These are phyloP conservation scores for Rosa multiflora DNA, from an alignment of 306 rosid species.

Conservation along the genomic window DNA sequence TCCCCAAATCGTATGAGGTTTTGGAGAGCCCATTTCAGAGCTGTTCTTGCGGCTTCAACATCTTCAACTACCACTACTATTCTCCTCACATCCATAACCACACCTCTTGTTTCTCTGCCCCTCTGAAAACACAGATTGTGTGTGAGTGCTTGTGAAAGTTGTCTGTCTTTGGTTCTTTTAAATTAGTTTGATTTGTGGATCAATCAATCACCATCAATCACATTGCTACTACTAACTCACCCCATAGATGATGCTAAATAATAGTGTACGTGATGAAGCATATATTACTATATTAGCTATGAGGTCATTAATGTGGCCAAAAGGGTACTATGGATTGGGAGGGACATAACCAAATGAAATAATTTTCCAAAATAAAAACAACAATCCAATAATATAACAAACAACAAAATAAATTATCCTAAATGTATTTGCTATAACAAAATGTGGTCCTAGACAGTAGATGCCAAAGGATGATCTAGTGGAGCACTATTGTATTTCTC, in stretches of 20 bases:
- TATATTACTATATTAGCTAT: not conserved
- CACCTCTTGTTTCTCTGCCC: not conserved
- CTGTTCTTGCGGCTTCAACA: constrained; percentile 77
- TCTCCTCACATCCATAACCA: constrained; percentile 70
- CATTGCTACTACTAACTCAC: not conserved
- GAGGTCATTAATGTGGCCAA: not conserved
- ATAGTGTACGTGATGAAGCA: not conserved
- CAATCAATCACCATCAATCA: constrained; percentile 13
- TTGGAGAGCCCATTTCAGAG: constrained; percentile 76
- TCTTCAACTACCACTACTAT: constrained; percentile 87
- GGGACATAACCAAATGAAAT: not conserved
- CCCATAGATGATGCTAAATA: constrained; percentile 5
- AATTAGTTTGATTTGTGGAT: not conserved
- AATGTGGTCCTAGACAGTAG: not conserved
- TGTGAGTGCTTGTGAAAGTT: not conserved
- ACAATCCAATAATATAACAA: not conserved
- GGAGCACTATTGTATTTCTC: not conserved
- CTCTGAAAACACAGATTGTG: constrained; percentile 9
- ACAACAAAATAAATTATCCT: not conserved
- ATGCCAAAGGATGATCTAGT: not conserved
- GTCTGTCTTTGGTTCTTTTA: constrained; percentile 12
- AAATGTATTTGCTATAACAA: not conserved
- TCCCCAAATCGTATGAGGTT: constrained; percentile 77
- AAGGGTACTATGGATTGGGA: not conserved
- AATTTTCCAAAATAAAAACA: not conserved